A percentile compares a stretch with the other conserved stretches of the same genome.
These are phyloP conservation scores for Corymbia calophylla DNA, from an alignment of 441 rosid species.

Conservation along the genomic window DNA sequence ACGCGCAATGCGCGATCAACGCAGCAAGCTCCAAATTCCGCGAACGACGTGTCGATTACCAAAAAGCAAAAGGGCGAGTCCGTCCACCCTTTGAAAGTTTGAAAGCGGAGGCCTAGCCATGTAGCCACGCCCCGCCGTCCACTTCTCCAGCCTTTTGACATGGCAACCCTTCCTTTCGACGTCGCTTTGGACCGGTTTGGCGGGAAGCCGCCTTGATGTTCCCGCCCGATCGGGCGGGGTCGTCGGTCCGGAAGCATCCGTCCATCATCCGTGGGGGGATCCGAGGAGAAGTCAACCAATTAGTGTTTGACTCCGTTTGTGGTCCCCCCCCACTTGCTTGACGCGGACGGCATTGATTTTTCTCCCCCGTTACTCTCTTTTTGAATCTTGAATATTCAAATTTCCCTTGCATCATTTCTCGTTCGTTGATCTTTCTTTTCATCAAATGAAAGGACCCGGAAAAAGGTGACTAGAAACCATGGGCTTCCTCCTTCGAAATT, in stretches of 20 bases:
- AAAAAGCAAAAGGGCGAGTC: neutral
- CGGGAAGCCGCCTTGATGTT: neutral
- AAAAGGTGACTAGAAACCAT: neutral
- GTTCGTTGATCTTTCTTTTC: neutral
- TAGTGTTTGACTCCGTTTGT: neutral
- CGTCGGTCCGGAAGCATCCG: neutral
- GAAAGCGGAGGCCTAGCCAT: neutral
- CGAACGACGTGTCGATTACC: neutral
- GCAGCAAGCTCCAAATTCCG: neutral
- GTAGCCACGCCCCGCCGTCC: neutral
- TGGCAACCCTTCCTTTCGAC: neutral
- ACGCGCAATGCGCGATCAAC: neutral
- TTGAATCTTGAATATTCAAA: neutral
- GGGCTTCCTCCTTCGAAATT: neutral
- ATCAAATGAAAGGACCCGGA: neutral
- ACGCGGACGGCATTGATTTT: neutral
- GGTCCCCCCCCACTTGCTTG: neutral
- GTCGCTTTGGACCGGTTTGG: neutral
- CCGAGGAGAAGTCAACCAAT: neutral
- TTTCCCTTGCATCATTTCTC: neutral
- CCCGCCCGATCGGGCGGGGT: neutral
- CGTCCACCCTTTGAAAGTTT: neutral
- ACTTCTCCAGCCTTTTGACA: neutral
- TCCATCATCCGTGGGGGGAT: neutral
- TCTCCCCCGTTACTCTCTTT: neutral